phyloP scores from a whole-genome alignment of 352 stramenopile species.

The Globisporangium emineosum region DNA sequence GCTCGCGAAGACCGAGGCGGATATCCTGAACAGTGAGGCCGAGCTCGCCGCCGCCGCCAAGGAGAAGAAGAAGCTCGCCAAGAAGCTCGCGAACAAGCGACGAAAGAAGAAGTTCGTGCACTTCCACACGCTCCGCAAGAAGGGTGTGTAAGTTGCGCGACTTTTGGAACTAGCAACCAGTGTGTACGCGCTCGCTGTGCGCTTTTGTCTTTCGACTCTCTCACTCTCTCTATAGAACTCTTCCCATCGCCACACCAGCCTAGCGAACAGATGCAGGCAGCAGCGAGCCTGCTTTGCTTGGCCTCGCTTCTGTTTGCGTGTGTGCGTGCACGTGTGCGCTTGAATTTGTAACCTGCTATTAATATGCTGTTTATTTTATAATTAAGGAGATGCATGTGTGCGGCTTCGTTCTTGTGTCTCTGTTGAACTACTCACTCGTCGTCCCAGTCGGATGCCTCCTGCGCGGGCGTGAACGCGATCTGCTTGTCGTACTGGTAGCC shows the following conservation, averaged over 20 bases:
- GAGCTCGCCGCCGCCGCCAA: constrained; percentile 38
- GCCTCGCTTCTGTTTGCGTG: not conserved
- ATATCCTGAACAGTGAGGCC: constrained; percentile 47
- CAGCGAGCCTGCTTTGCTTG: not conserved
- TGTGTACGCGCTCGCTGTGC: not conserved
- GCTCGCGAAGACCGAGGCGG: constrained; percentile 40
- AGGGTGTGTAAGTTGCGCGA: constrained; percentile 66
- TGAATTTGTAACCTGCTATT: constrained; percentile 40
- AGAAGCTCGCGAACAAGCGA: constrained; percentile 42
- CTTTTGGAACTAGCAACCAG: too few relatives aligned
- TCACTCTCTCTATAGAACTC: constrained; percentile 17
- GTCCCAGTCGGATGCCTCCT: constrained; percentile 61
- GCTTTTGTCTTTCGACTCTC: not conserved
- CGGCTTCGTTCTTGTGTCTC: constrained; percentile 3
- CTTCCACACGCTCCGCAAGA: constrained; percentile 86
- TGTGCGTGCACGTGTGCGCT: not conserved
- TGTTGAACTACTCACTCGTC: constrained; percentile 23
- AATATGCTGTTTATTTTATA: constrained; percentile 63
- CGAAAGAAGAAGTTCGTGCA: constrained; percentile 84
- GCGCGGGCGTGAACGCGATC: constrained; percentile 39
- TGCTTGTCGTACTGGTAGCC: constrained; percentile 74
- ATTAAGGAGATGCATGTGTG: constrained; percentile 15
- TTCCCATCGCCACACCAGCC: not conserved
- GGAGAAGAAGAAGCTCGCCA: constrained; percentile 49
- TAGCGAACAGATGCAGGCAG: not conserved